Percentiles rank a stretch among this genome's conserved stretches.
Conservation (phyloP, 2,329 filamentous ascomycete species). For the Thermothelomyces thermophilus region DNA sequence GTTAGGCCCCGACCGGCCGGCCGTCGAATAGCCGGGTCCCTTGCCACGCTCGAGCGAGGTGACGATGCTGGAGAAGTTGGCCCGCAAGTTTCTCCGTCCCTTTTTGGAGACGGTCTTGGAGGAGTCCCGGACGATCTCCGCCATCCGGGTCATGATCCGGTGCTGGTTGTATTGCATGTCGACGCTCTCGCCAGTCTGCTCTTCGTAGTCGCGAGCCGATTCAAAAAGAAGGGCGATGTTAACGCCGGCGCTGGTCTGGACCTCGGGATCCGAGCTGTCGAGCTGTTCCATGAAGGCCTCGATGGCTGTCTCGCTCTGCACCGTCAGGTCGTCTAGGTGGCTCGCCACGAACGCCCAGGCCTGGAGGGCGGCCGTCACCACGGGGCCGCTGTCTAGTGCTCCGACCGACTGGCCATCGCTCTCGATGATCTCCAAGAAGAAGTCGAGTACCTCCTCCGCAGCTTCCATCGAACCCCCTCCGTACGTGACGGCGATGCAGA, state of each 20-base stretch:
- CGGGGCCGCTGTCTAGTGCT: constrained; percentile 61
- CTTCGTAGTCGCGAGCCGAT: constrained; percentile 48
- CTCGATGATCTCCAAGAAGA: constrained; percentile 69
- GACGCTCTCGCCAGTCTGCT: constrained; percentile 43
- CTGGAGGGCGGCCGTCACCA: constrained; percentile 68
- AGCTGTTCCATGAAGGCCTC: constrained; percentile 83
- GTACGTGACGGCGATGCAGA: constrained; percentile 67
- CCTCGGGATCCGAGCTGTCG: constrained; percentile 62
- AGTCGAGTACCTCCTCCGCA: constrained; percentile 65
- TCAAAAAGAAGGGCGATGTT: constrained; percentile 82
- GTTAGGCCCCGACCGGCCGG: constrained; percentile 35
- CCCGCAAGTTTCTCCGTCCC: constrained; percentile 41
- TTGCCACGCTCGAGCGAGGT: constrained; percentile 49
- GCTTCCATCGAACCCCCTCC: constrained; percentile 65
- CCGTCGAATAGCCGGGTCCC: constrained; percentile 49
- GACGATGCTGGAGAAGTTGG: constrained; percentile 44
- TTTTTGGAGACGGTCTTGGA: constrained; percentile 45
- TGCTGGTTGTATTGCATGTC: constrained; percentile 47
- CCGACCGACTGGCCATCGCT: constrained; percentile 69
- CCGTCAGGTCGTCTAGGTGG: constrained; percentile 66
- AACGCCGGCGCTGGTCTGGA: constrained; percentile 71
- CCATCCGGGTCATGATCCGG: constrained; percentile 41
- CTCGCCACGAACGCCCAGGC: constrained; percentile 78
- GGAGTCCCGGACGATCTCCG: constrained; percentile 41
- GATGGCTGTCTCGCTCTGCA: constrained; percentile 63